Conservation (phyloP, 768 basidiomycete species). For the Lactarius trivialis region DNA sequence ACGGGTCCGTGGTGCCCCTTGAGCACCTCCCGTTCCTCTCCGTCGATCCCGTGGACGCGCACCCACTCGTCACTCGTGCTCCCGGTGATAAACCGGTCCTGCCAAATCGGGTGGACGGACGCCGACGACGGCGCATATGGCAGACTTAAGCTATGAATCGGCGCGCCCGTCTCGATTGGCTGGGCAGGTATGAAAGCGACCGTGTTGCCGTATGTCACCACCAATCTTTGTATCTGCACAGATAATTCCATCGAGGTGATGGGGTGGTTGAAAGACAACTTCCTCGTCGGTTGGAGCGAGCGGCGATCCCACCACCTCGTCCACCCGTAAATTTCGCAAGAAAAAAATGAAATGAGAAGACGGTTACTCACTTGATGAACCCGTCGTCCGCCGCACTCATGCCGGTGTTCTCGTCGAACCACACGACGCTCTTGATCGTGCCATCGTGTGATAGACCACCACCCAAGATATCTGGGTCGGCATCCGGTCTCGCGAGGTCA, state of each 20-base stretch:
- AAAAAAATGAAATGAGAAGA: background rate
- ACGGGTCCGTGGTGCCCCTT: slow-evolving; percentile 99
- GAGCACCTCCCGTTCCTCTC: slow-evolving; percentile 83
- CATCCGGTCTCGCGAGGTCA: slow-evolving; percentile 80
- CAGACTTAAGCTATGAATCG: slow-evolving; percentile 70
- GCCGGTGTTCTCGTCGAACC: slow-evolving; percentile 82
- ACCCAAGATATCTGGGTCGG: slow-evolving; percentile 75
- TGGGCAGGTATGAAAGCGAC: slow-evolving; percentile 85
- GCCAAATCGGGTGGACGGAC: slow-evolving; percentile 83
- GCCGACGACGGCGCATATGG: slow-evolving; percentile 89
- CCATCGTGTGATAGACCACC: slow-evolving; percentile 70
- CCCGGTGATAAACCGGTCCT: slow-evolving; percentile 91
- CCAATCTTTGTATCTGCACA: slow-evolving; percentile 68
- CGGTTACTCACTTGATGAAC: slow-evolving; percentile 62
- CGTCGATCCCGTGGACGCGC: slow-evolving; percentile 83
- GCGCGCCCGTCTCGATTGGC: slow-evolving; percentile 42
- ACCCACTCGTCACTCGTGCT: slow-evolving; percentile 93
- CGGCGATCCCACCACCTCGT: slow-evolving; percentile 95
- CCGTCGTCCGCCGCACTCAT: slow-evolving; percentile 93
- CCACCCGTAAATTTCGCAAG: background rate
- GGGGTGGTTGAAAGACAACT: slow-evolving; percentile 64
- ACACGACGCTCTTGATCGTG: slow-evolving; percentile 87
- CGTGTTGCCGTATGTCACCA: slow-evolving; percentile 86
- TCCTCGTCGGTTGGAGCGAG: slow-evolving; percentile 63
- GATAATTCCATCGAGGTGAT: slow-evolving; percentile 96